Base-by-base conservation (phyloP, 495 filamentous ascomycete species). In the Rostrohypoxylon terebratum region DNA sequence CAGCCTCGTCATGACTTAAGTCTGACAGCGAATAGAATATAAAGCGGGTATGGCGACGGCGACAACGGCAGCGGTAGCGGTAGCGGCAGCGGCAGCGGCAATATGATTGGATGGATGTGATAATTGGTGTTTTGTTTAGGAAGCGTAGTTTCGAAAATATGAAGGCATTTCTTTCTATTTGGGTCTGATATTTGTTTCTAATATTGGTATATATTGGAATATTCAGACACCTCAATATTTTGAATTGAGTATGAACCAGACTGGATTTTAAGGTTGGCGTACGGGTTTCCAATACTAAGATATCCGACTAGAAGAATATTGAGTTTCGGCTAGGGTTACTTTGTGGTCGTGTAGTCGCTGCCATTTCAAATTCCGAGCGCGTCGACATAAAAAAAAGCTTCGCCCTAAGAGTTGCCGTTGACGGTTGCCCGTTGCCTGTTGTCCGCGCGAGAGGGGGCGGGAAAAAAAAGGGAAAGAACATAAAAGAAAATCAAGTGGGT, bases 391-490 rank as follows among this genome's bases (percentile, higher is more conserved):
- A 63, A 55, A 55, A 63, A 42, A 48, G 23, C 25, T 34, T 28
- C 11, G 40, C 21, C 34, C 20, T 36, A 40, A 34, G 31, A 55
- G 48, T 50, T 50, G 44, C 50, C 28, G 28, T 28, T 28, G 28
- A 28, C 25, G 2, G 25, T 28, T 28, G 25, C 3, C 28, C 28
- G 28, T 28, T 28, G 28, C 28, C 28, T 5, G 28, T 28, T 28
- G 28, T 28, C 57, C 23, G 62, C 62, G 66, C 60, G 18, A 74
- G 66, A 74, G 66, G 71, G 64, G 66, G 51, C 66, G 62, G 66
- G 48, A 54, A 63, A 59, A 62, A 62, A 66, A 62, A 18, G 18
- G 53, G 11, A n/a, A 11, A 68, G 59, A 66, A 64, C 53, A 73
- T 63, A 66, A 45, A 40, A 57, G n/a, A n/a, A 72, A 66, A 68